phyloP scores from a whole-genome alignment of 805 yeast species.

The Ogataea saltuana region DNA sequence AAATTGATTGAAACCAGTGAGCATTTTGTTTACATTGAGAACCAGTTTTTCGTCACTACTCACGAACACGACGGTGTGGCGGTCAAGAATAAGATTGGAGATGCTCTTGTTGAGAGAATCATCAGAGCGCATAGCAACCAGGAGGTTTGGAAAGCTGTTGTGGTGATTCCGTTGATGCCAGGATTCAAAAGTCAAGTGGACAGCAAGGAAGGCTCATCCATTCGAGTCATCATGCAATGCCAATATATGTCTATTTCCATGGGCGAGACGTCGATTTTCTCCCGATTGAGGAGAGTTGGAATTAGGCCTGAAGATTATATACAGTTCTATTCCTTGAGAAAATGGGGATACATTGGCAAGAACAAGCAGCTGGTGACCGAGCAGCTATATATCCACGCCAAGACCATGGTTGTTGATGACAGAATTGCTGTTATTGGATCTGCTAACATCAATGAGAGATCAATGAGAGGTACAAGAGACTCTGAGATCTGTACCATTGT shows the following conservation, averaged over 20 bases:
- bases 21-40: slow-evolving; percentile 91
- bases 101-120: slow-evolving; percentile 95
- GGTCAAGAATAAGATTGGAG: slow-evolving; percentile 87
- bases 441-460: slow-evolving; percentile 95
- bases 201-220: slow-evolving; percentile 90
- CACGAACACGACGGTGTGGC: slow-evolving; percentile 81
- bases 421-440: slow-evolving; percentile 93
- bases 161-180: slow-evolving; percentile 94
- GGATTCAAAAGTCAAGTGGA: slow-evolving; percentile 95
- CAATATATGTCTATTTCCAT: slow-evolving; percentile 92
- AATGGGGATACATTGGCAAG: slow-evolving; percentile 93
- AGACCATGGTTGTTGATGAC: slow-evolving; percentile 89
- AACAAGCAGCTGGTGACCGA: slow-evolving; percentile 76
- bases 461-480: slow-evolving; percentile 92
- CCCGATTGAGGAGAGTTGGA: slow-evolving; percentile 72
- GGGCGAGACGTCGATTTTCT: slow-evolving; percentile 86
- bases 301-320: slow-evolving; percentile 90
- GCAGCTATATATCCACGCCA: slow-evolving; percentile 92
- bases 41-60: slow-evolving; percentile 93
- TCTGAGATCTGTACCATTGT: slow-evolving; percentile 91
- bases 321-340: slow-evolving; percentile 86
- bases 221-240: slow-evolving; percentile 93
- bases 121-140: slow-evolving; percentile 80
- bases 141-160: slow-evolving; percentile 84
- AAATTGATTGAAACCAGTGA: slow-evolving; percentile 88